Evolutionary conservation across 768 basidiomycete genomes (phyloP).

Genomic region (Dictyophora rubrovolvata): DNA sequence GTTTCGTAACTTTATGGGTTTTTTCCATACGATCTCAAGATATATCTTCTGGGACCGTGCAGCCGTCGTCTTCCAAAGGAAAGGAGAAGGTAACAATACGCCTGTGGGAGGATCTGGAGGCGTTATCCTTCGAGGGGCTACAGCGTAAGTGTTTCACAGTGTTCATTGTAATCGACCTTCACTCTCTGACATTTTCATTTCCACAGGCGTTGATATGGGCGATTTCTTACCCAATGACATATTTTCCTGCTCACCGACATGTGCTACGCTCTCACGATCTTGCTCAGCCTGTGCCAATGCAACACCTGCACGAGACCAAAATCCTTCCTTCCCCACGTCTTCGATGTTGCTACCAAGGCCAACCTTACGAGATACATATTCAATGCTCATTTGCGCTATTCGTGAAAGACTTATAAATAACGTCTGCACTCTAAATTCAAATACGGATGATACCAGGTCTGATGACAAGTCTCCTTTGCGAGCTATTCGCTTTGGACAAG

Average conservation of each 20-base stretch:
- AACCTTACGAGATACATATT: slow-evolving; percentile 29
- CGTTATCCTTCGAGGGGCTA: slow-evolving; percentile 9
- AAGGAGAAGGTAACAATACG: not conserved
- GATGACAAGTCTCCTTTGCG: slow-evolving; percentile 13
- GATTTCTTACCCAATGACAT: slow-evolving; percentile 39
- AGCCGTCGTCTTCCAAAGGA: not conserved
- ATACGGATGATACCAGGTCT: not conserved
- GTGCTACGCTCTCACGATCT: slow-evolving; percentile 29
- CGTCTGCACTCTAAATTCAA: slow-evolving; percentile 32
- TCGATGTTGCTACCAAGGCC: slow-evolving; percentile 34
- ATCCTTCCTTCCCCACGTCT: slow-evolving; percentile 16
- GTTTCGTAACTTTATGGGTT: slow-evolving; percentile 42
- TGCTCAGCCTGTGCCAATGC: slow-evolving; percentile 26
- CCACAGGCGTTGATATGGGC: slow-evolving; percentile 31
- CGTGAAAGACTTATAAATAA: slow-evolving; percentile 42
- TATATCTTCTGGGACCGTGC: slow-evolving; percentile 19
- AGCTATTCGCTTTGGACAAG: slow-evolving; percentile 42
- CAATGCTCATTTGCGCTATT: slow-evolving; percentile 53
- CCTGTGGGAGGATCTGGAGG: slow-evolving; percentile 1
- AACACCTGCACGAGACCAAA: not conserved
- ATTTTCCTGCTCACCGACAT: slow-evolving; percentile 44
- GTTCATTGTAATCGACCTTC: not conserved
- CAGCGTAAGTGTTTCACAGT: slow-evolving; percentile 11
- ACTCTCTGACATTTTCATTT: slow-evolving; percentile 5
- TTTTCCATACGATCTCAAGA: slow-evolving; percentile 37